Percentiles rank a stretch among this genome's conserved stretches.
Conservation (phyloP, 78 protist species). For the Mantamonas sphyraenae region DNA sequence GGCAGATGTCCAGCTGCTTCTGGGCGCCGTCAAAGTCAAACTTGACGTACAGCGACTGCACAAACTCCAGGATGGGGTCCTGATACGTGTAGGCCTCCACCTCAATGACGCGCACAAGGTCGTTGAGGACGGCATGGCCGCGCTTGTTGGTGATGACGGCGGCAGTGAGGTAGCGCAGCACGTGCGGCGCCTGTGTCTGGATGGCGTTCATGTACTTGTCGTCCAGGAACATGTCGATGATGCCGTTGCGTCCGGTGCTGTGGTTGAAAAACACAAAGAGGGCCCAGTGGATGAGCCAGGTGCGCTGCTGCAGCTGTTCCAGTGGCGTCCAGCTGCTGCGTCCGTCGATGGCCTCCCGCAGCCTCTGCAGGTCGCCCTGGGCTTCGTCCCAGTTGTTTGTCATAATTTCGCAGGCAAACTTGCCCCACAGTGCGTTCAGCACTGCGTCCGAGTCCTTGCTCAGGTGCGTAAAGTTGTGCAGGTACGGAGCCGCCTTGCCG, state of each 20-base stretch:
- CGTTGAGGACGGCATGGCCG: constrained; percentile 36
- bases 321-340: not conserved
- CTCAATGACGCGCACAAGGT: constrained; percentile 48
- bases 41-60: constrained; percentile 58
- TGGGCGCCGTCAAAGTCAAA: constrained; percentile 83
- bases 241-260: constrained; percentile 48
- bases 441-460: constrained; percentile 25
- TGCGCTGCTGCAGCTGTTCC: constrained; percentile 66
- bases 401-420: constrained; percentile 75
- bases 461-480: constrained; percentile 6
- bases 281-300: constrained; percentile 83
- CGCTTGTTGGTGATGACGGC: constrained; percentile 66
- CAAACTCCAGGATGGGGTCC: constrained; percentile 77
- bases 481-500: constrained; percentile 24
- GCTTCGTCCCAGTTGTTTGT: constrained; percentile 62
- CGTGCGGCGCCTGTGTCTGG: constrained; percentile 76
- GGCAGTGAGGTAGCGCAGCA: constrained; percentile 73
- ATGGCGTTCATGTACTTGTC: constrained; percentile 57
- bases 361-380: constrained; percentile 26
- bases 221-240: constrained; percentile 61
- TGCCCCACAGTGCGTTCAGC: constrained; percentile 79
- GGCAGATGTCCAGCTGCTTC: constrained; percentile 54
- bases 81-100: constrained; percentile 47
- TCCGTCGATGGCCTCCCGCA: constrained; percentile 48
- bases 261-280: constrained; percentile 76